These are phyloP conservation scores for Stagonosporopsis cucurbitacearum DNA, from an alignment of 2,329 filamentous ascomycete species.

Conservation along the genomic window DNA sequence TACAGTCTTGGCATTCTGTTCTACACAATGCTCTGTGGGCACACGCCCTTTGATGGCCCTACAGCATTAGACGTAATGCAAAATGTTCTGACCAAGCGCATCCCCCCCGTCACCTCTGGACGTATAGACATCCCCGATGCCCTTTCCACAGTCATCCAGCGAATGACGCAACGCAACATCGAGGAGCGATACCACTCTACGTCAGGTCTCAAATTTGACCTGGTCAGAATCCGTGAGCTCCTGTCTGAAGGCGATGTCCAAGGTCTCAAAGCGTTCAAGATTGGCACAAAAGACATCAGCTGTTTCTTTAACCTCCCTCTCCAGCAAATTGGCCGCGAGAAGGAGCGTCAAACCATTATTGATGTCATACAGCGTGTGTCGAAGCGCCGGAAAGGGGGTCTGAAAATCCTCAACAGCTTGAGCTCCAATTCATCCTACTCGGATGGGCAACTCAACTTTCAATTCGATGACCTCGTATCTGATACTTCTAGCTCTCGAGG, in stretches of 20 bases:
- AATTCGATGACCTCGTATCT: constrained; percentile 58
- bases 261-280: constrained; percentile 74
- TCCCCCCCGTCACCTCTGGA: constrained; percentile 77
- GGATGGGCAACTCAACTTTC: constrained; percentile 57
- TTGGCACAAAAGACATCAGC: constrained; percentile 85
- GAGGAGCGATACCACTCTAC: constrained; percentile 88
- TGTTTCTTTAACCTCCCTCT: constrained; percentile 89
- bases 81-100: constrained; percentile 78
- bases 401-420: constrained; percentile 56
- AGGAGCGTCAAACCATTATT: constrained; percentile 73
- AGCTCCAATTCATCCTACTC: constrained; percentile 62
- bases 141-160: constrained; percentile 82
- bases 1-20: constrained; percentile 90
- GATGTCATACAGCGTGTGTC: constrained; percentile 76
- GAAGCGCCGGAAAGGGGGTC: constrained; percentile 61
- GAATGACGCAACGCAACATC: constrained; percentile 89
- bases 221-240: constrained; percentile 75
- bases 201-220: constrained; percentile 82
- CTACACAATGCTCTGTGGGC: constrained; percentile 75
- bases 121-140: constrained; percentile 85
- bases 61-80: constrained; percentile 91
- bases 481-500: constrained; percentile 62
- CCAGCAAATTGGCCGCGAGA: constrained; percentile 78
- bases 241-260: constrained; percentile 76
- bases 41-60: constrained; percentile 78